These are phyloP conservation scores for Picea glauca DNA, from an alignment of 75 land plant genomes.

Conservation along the genomic window DNA sequence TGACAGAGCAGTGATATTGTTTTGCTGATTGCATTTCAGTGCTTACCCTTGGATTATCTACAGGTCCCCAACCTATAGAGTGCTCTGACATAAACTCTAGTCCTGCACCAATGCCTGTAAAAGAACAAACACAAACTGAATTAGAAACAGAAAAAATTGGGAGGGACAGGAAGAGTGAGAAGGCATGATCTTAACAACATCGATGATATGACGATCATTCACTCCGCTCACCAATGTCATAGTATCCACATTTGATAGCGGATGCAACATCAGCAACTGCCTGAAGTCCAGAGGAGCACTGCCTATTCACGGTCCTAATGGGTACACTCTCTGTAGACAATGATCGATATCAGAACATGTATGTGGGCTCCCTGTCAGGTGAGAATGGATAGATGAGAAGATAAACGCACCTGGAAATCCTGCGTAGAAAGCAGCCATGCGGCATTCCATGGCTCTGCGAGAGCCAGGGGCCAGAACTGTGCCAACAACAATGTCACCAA, in stretches of 20 bases:
- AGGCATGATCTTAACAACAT: background rate
- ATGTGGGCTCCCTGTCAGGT: background rate
- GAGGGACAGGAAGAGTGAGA: background rate
- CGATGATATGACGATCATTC: too few species aligned
- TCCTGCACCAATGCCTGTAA: slow-evolving; percentile 29
- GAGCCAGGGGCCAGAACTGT: slow-evolving; percentile 30
- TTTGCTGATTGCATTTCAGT: background rate
- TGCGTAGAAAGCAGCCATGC: slow-evolving; percentile 25
- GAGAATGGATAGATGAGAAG: background rate
- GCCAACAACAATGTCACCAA: slow-evolving; percentile 28
- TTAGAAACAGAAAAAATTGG: background rate
- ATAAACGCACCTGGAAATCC: slow-evolving; percentile 15
- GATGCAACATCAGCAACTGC: slow-evolving; percentile 80
- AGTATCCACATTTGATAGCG: slow-evolving; percentile 66
- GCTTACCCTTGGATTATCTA: slow-evolving; percentile 23
- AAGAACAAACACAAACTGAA: background rate
- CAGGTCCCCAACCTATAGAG: slow-evolving; percentile 17
- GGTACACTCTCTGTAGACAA: slow-evolving; percentile 60
- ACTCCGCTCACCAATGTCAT: slow-evolving; percentile 56
- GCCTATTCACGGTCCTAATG: slow-evolving; percentile 66
- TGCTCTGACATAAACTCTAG: slow-evolving; percentile 20
- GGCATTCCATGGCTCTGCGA: slow-evolving; percentile 23
- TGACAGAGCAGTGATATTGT: too few species aligned
- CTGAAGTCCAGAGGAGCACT: slow-evolving; percentile 77
- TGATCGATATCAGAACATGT: background rate